Evolutionary conservation across 2,329 filamentous ascomycete genomes (phyloP).

Genomic region (Colletotrichum sp.): DNA sequence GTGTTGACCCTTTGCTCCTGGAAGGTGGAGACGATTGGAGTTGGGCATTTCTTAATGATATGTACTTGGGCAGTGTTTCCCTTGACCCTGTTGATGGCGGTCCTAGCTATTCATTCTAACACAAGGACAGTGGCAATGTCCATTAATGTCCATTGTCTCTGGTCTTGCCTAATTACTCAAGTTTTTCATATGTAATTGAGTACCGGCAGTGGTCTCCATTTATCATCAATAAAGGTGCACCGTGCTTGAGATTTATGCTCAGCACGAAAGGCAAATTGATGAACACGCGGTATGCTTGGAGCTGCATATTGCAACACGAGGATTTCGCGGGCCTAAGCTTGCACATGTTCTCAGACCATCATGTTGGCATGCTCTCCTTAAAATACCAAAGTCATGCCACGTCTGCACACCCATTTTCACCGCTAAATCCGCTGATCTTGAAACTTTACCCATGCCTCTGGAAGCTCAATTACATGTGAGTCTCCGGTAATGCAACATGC

Average conservation of each 20-base stretch:
- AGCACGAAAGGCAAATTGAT: background rate
- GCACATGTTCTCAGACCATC: background rate
- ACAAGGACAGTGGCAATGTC: background rate
- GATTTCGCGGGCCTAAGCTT: background rate
- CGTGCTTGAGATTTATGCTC: background rate
- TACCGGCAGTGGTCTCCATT: background rate
- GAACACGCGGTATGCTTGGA: background rate
- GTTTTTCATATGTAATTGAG: background rate
- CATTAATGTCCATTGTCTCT: background rate
- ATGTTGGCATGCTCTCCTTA: background rate
- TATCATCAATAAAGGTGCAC: background rate
- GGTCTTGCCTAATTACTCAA: background rate
- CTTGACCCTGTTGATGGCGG: background rate
- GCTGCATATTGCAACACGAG: background rate
- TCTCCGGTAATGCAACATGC: background rate
- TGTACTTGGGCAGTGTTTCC: background rate
- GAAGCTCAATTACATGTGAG: background rate
- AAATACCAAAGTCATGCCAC: background rate
- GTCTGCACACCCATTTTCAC: background rate
- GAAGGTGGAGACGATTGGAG: background rate
- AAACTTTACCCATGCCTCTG: background rate
- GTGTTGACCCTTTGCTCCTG: background rate
- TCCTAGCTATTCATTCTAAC: background rate
- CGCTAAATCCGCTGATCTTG: background rate
- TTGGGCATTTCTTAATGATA: constrained; percentile 1